phyloP scores from a whole-genome alignment of 2,329 filamentous ascomycete genomes.

The Pseudogymnoascus sp. region DNA sequence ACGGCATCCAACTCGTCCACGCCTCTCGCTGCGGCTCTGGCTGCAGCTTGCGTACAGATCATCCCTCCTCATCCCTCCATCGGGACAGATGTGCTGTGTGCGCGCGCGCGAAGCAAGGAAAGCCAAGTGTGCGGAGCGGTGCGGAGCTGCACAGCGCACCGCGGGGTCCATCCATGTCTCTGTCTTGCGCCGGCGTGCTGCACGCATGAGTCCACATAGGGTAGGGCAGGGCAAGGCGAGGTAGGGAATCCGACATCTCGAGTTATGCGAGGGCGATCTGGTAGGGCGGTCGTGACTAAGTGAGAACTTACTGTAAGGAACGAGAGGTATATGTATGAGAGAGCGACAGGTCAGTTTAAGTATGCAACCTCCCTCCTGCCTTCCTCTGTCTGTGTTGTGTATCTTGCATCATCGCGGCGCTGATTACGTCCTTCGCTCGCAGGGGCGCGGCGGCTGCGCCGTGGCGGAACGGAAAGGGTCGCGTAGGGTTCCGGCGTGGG shows the following conservation, averaged over 20 bases:
- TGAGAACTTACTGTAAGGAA: neutral
- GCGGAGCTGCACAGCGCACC: conserved; percentile 6
- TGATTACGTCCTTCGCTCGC: neutral
- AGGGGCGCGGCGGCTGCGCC: conserved; percentile 4
- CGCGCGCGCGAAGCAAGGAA: neutral
- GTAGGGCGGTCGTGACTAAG: neutral
- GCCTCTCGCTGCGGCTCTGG: neutral
- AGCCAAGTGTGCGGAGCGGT: neutral
- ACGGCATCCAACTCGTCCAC: neutral
- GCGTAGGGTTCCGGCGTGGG: neutral
- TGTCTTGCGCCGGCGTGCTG: neutral
- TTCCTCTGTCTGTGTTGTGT: neutral
- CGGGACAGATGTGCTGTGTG: neutral
- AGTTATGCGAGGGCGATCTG: neutral
- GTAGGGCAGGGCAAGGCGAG: neutral
- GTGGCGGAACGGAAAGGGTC: conserved; percentile 5
- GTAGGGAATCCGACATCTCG: neutral
- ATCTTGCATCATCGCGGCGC: neutral
- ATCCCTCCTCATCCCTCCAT: neutral
- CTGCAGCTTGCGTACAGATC: neutral
- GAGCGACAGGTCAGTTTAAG: neutral
- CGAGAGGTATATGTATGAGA: neutral
- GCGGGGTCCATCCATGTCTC: conserved; percentile 3
- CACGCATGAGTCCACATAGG: conserved; percentile 7
- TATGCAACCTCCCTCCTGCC: neutral